A percentile compares a stretch with the other conserved stretches of the same genome.
Conservation (phyloP, 1,284 basidiomycete genomes). For the Apiotrichum sp. region DNA sequence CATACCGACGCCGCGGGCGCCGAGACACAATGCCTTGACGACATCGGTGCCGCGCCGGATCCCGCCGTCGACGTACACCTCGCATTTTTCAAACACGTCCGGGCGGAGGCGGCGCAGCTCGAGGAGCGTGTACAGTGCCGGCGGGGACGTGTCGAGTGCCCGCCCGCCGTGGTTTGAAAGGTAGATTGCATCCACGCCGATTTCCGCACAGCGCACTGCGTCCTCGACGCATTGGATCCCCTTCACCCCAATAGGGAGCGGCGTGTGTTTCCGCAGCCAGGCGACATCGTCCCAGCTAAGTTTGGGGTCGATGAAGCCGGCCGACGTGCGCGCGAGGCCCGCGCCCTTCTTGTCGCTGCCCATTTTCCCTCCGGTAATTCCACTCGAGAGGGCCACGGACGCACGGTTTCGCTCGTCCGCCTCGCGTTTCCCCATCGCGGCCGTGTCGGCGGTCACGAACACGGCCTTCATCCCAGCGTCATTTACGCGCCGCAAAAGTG, state of each 20-base stretch:
- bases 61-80: slow-evolving; percentile 49
- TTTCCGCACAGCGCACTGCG: slow-evolving; percentile 43
- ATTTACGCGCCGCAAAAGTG: slow-evolving; percentile 36
- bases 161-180: slow-evolving; percentile 45
- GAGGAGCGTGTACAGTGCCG: slow-evolving; percentile 46
- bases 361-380: slow-evolving; percentile 45
- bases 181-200: slow-evolving; percentile 47
- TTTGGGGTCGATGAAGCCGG: slow-evolving; percentile 45
- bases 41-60: slow-evolving; percentile 50
- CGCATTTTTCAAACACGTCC: slow-evolving; percentile 43
- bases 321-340: slow-evolving; percentile 45
- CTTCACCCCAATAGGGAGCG: slow-evolving; percentile 45
- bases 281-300: slow-evolving; percentile 43
- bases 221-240: slow-evolving; percentile 48
- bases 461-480: slow-evolving; percentile 40
- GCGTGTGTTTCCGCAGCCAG: slow-evolving; percentile 42
- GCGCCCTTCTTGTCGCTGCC: slow-evolving; percentile 42
- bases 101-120: slow-evolving; percentile 47
- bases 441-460: slow-evolving; percentile 27
- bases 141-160: slow-evolving; percentile 41
- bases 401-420: slow-evolving; percentile 45
- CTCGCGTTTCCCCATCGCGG: slow-evolving; percentile 24
- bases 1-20: slow-evolving; percentile 49
- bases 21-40: slow-evolving; percentile 50
- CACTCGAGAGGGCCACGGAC: slow-evolving; percentile 39